A percentile compares a stretch with the other conserved stretches of the same genome.
phyloP scores from a whole-genome alignment of 768 basidiomycete genomes.

The Calocera cornea region DNA sequence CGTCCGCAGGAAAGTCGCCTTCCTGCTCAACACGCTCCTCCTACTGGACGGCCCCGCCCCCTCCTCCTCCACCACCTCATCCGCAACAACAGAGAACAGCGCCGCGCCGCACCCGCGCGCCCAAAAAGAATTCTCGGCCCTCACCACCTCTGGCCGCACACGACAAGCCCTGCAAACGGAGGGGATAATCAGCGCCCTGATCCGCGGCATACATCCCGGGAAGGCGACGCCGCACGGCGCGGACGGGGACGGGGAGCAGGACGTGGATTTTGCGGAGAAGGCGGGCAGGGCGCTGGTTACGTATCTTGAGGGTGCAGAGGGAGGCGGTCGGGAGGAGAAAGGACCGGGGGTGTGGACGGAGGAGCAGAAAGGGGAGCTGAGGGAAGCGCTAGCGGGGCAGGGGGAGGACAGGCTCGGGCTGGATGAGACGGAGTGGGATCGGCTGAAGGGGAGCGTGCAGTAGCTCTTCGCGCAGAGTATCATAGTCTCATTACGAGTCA shows the following conservation, averaged over 20 bases:
- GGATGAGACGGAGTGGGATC: slow-evolving; percentile 22
- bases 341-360: slow-evolving; percentile 5
- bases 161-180: slow-evolving; percentile 5
- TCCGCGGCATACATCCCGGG: neutral
- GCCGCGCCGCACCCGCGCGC: slow-evolving; percentile 3
- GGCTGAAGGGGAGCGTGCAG: slow-evolving; percentile 13
- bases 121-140: slow-evolving; percentile 3
- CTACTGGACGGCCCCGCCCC: slow-evolving; percentile 28
- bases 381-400: neutral
- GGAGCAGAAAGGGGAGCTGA: neutral
- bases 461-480: neutral
- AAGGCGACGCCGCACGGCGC: slow-evolving; percentile 44
- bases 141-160: slow-evolving; percentile 3
- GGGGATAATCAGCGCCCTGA: slow-evolving; percentile 1
- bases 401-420: slow-evolving; percentile 20
- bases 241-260: slow-evolving; percentile 50
- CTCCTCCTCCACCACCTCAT: neutral
- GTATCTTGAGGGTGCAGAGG: slow-evolving; percentile 8
- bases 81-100: too few relatives aligned
- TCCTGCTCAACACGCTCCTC: slow-evolving; percentile 61
- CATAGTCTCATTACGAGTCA: too few relatives aligned
- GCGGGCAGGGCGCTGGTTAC: slow-evolving; percentile 10
- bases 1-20: slow-evolving; percentile 65
- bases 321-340: too few relatives aligned
- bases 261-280: slow-evolving; percentile 55